Conservation (phyloP, 768 basidiomycete species). For the Melanogaster broomeanus region DNA sequence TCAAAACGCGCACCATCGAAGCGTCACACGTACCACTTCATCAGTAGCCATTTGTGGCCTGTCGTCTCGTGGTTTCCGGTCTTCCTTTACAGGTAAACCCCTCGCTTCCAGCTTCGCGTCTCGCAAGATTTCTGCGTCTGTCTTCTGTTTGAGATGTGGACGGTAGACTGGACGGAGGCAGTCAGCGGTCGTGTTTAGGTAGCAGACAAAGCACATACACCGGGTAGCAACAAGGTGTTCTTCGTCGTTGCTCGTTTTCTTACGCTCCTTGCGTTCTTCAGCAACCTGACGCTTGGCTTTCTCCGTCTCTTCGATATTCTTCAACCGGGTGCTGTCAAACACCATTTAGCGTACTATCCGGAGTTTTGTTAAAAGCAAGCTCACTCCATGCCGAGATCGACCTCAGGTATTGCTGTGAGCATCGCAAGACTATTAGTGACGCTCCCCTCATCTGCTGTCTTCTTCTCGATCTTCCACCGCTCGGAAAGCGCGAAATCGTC, state of each 20-base stretch:
- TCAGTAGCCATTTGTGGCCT: constrained; percentile 87
- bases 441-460: constrained; percentile 78
- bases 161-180: constrained; percentile 66
- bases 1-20: background rate
- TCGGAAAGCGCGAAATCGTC: constrained; percentile 78
- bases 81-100: constrained; percentile 59
- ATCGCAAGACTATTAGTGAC: constrained; percentile 93
- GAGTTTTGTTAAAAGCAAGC: constrained; percentile 35
- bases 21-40: constrained; percentile 62
- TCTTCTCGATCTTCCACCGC: constrained; percentile 60
- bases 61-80: constrained; percentile 44
- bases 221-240: constrained; percentile 85
- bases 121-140: constrained; percentile 84
- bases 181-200: background rate
- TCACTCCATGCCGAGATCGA: constrained; percentile 98
- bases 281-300: constrained; percentile 89
- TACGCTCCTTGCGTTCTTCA: constrained; percentile 66
- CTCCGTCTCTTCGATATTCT: constrained; percentile 97
- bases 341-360: background rate
- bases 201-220: constrained; percentile 54
- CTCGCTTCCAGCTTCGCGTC: constrained; percentile 88
- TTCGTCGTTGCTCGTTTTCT: constrained; percentile 61
- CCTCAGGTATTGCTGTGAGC: constrained; percentile 97
- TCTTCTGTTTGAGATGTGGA: constrained; percentile 78
- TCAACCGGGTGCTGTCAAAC: constrained; percentile 67